Conservation (phyloP, 768 basidiomycete species). For the Pleurotus pulmonarius region DNA sequence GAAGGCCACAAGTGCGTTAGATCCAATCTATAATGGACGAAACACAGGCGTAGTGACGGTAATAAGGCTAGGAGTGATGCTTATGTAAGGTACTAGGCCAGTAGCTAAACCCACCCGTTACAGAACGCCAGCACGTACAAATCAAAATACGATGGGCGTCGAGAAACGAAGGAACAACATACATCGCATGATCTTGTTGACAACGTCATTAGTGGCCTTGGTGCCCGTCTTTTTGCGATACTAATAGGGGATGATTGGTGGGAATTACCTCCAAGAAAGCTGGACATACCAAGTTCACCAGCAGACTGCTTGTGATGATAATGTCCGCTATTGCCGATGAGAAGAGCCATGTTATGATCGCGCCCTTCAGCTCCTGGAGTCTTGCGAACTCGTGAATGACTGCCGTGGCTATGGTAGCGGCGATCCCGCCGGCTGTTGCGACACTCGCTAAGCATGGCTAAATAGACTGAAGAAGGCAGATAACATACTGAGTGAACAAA, state of each 20-base stretch:
- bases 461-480: constrained; percentile 8
- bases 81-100: too few species aligned
- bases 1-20: too few species aligned
- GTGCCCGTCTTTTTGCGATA: constrained; percentile 30
- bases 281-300: constrained; percentile 26
- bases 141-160: too few species aligned
- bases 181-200: constrained; percentile 33
- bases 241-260: constrained; percentile 12
- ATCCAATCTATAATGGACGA: too few species aligned
- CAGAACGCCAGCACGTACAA: too few species aligned
- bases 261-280: neutral
- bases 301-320: constrained; percentile 17
- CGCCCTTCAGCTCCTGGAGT: constrained; percentile 8
- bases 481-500: too few species aligned
- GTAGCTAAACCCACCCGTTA: too few species aligned
- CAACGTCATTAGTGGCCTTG: constrained; percentile 29
- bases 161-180: neutral
- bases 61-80: too few species aligned
- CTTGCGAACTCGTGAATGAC: constrained; percentile 9
- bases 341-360: constrained; percentile 29
- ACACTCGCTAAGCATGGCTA: constrained; percentile 5
- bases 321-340: constrained; percentile 19
- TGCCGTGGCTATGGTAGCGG: constrained; percentile 8
- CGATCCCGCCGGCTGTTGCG: constrained; percentile 17
- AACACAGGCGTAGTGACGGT: too few species aligned